phyloP scores from a whole-genome alignment of 2,329 filamentous ascomycete genomes.

The Hypoxylon sp. region DNA sequence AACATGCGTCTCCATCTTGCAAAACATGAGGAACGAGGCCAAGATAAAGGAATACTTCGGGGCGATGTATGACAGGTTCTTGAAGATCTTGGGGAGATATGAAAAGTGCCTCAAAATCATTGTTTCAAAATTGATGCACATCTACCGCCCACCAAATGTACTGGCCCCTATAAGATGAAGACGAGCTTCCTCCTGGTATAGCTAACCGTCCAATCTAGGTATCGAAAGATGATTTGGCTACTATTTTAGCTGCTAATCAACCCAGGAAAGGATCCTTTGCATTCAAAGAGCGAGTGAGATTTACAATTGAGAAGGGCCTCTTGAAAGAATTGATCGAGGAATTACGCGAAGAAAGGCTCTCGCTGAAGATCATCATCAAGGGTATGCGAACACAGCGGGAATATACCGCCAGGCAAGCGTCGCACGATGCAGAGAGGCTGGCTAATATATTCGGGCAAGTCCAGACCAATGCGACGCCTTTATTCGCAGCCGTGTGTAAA shows the following conservation, averaged over 20 bases:
- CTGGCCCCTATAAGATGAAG: background rate
- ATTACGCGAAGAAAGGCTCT: conserved; percentile 4
- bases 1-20: background rate
- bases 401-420: background rate
- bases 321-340: conserved; percentile 2
- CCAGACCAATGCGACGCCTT: background rate
- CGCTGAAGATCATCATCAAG: background rate
- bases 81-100: conserved; percentile 23
- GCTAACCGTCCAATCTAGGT: background rate
- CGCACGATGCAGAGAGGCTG: background rate
- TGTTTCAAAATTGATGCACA: conserved; percentile 25
- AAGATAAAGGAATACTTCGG: conserved; percentile 31
- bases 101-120: conserved; percentile 33
- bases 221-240: background rate
- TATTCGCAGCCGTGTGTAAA: background rate
- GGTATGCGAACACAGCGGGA: background rate
- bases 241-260: background rate
- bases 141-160: background rate
- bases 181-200: background rate
- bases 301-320: conserved; percentile 7
- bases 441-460: background rate
- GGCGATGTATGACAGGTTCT: conserved; percentile 16
- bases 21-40: background rate
- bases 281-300: conserved; percentile 10
- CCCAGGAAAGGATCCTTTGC: background rate